Evolutionary conservation across 192 early-diverging fungal species (phyloP).

Genomic region (Diversispora eburnea): DNA sequence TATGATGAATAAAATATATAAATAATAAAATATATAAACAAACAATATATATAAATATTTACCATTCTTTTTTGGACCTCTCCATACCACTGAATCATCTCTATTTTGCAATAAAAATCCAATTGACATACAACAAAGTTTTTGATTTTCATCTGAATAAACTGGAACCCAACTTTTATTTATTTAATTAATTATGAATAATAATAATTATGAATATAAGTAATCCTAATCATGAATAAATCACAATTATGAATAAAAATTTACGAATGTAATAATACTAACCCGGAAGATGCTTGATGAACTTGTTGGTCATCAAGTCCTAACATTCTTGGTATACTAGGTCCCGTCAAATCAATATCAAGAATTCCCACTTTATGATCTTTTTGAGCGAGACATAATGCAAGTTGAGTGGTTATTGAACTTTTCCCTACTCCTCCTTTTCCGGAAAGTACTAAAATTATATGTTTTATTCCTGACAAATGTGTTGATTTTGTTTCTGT

Average conservation of each 20-base stretch:
- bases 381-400: constrained; percentile 57
- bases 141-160: constrained; percentile 63
- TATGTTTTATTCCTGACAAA: constrained; percentile 58
- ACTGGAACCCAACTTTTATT: constrained; percentile 70
- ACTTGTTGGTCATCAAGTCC: constrained; percentile 85
- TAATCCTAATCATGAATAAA: neutral
- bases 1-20: neutral
- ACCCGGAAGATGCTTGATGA: constrained; percentile 88
- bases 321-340: constrained; percentile 93
- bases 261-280: constrained; percentile 31
- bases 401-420: constrained; percentile 85
- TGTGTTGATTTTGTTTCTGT: neutral
- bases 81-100: constrained; percentile 95
- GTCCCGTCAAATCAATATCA: constrained; percentile 98
- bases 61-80: constrained; percentile 98
- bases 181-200: neutral
- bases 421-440: constrained; percentile 98
- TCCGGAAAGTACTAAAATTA: constrained; percentile 90
- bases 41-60: constrained; percentile 23
- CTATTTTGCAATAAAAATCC: constrained; percentile 87
- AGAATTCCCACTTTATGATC: constrained; percentile 81
- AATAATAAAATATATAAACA: too few species aligned
- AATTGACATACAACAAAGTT: constrained; percentile 90
- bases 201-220: neutral
- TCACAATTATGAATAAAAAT: neutral